Percentiles rank a stretch among this genome's conserved stretches.
Conservation (phyloP, 495 filamentous ascomycete genomes). For the Aspergillus sclerotioniger region DNA sequence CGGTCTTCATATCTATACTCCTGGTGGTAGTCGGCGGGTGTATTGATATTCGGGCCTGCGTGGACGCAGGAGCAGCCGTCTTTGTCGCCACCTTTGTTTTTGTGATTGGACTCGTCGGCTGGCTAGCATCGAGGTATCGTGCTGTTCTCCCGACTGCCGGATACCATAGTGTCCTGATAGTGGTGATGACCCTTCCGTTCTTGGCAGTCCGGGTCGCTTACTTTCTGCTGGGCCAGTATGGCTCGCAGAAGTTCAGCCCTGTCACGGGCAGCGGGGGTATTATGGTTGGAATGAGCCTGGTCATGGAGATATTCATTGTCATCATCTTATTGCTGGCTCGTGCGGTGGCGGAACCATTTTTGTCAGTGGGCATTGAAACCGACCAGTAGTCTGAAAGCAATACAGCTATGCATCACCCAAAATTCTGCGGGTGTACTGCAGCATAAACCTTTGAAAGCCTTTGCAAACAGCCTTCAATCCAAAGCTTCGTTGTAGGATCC, state of each 20-base stretch:
- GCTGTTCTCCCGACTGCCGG: slow-evolving; percentile 23
- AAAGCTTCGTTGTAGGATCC: slow-evolving; percentile 25
- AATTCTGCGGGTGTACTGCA: slow-evolving; percentile 25
- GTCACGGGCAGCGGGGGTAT: slow-evolving; percentile 21
- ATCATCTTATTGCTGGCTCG: slow-evolving; percentile 24
- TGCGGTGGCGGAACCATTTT: slow-evolving; percentile 26
- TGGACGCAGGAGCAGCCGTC: slow-evolving; percentile 24
- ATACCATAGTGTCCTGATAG: slow-evolving; percentile 23
- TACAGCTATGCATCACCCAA: slow-evolving; percentile 1
- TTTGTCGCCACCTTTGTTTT: slow-evolving; percentile 28
- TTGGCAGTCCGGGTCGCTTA: slow-evolving; percentile 26
- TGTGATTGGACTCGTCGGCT: slow-evolving; percentile 24
- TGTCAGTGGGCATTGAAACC: neutral
- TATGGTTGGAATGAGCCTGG: slow-evolving; percentile 28
- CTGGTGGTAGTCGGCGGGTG: slow-evolving; percentile 27
- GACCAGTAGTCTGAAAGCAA: neutral
- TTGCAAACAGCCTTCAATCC: slow-evolving; percentile 27
- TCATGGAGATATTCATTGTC: slow-evolving; percentile 33
- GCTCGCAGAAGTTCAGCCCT: slow-evolving; percentile 24
- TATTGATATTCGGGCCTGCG: slow-evolving; percentile 20
- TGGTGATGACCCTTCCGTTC: slow-evolving; percentile 25
- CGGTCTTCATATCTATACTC: slow-evolving; percentile 25
- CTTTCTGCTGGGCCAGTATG: slow-evolving; percentile 27
- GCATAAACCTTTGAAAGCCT: slow-evolving; percentile 31
- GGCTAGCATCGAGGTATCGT: slow-evolving; percentile 25